Conservation (phyloP, 495 filamentous ascomycete genomes). For the Parmelia sp. region DNA sequence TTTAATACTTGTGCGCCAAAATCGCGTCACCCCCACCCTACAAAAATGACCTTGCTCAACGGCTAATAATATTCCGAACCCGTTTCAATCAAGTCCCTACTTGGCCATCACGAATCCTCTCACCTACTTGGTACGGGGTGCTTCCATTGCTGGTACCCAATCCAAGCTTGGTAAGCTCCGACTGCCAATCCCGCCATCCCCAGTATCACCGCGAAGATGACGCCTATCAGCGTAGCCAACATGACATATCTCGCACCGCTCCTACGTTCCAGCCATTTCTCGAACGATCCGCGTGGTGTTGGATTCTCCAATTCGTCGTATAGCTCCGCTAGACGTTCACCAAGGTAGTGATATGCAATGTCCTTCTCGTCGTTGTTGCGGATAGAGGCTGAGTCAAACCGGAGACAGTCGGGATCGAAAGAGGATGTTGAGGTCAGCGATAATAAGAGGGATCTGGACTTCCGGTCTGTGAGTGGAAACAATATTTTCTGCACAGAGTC, state of each 20-base stretch:
- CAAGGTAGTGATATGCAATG: constrained; percentile 33
- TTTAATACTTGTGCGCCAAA: too few relatives aligned
- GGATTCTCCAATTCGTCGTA: constrained; percentile 36
- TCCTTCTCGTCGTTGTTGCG: constrained; percentile 30
- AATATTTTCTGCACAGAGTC: constrained; percentile 35
- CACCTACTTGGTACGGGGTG: constrained; percentile 15
- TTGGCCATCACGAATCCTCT: not conserved
- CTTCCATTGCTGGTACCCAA: constrained; percentile 26
- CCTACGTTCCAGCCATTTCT: constrained; percentile 34
- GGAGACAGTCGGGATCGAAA: constrained; percentile 32
- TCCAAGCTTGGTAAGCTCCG: constrained; percentile 24
- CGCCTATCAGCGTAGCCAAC: constrained; percentile 35
- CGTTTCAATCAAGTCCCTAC: not conserved
- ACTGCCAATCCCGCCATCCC: constrained; percentile 25
- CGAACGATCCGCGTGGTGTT: constrained; percentile 29
- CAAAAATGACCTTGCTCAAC: not conserved
- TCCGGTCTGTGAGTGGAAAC: constrained; percentile 33
- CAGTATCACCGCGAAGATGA: constrained; percentile 27
- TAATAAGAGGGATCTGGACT: constrained; percentile 29
- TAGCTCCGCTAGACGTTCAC: constrained; percentile 29
- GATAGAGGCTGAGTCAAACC: constrained; percentile 30
- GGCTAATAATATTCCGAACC: not conserved
- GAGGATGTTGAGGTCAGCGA: constrained; percentile 25
- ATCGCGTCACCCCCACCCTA: too few relatives aligned
- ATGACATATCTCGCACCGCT: constrained; percentile 37